Evolutionary conservation across 192 early-diverging fungal genomes (phyloP), one percentile per base, ranked within the genome.

Genomic region (Martensiomyces pterosporus): DNA sequence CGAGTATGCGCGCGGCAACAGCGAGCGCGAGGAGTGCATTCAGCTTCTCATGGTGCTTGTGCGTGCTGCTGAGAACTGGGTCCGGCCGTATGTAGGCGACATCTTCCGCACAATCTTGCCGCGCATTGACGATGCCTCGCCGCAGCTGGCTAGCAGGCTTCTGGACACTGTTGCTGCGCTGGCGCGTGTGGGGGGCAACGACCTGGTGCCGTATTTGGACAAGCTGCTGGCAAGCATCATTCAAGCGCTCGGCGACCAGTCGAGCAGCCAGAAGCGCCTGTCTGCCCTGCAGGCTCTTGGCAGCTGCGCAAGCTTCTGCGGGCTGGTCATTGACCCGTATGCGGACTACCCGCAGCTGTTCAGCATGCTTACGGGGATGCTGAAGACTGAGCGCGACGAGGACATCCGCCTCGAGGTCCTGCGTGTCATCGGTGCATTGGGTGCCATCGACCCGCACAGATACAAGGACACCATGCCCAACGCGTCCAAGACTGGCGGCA

Each of bases 361-460:
- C 7, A 75, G 80, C 40, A 83, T 84, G 5, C 61, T 97, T 32
- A 83, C 91, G 25, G 75, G 52, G 3, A 87, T 96, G 39, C 66
- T 98, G 24, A 90, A 92, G 55, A 83, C 87, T 0, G 93, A 96
- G 62, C 80, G 84, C 41, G 75, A 77, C 5, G 51, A 76, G 10
- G 62, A 27, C 16, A 86, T 97, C 27, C 79, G 92, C 24, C 62
- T 79, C 16, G 91, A 95, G 61, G 88, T 86, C 2, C 82, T 95
- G 23, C 92, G 93, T 42, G 76, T 92, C 13, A 82, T 98, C 46
- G 95, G 95, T 43, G 92, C 92, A 17, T 76, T 98, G 3, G 95
- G 95, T 19, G 95, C 95, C 13, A 68, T 98, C 10, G 95, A 98
- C 79, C 93, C 95, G 16, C 92, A 94, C 68, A 77, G 60, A 47